Conservation (phyloP, 495 filamentous ascomycete species). For the Trichocladium uniseriatum region DNA sequence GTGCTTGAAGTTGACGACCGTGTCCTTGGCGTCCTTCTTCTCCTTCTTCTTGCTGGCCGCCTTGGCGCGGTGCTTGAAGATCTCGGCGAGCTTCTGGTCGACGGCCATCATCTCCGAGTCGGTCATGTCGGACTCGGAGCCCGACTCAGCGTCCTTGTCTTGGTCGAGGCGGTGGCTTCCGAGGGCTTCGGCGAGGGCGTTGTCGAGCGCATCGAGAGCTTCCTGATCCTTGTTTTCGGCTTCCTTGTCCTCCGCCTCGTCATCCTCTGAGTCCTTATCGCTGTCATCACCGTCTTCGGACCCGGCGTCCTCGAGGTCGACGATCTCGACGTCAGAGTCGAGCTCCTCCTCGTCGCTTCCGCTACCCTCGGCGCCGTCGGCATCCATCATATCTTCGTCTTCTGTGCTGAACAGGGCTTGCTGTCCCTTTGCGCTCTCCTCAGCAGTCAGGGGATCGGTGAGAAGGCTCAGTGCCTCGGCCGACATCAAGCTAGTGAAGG, state of each 20-base stretch:
- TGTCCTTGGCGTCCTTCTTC: constrained; percentile 75
- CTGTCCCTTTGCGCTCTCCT: constrained; percentile 75
- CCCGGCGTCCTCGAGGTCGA: constrained; percentile 34
- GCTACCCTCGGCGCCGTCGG: constrained; percentile 29
- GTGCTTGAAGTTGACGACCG: constrained; percentile 91
- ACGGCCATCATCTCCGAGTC: constrained; percentile 93
- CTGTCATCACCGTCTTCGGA: constrained; percentile 36
- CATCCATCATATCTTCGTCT: constrained; percentile 47
- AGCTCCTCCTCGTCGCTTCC: constrained; percentile 30
- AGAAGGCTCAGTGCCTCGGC: constrained; percentile 64
- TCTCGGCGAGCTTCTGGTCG: constrained; percentile 68
- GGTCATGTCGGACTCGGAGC: constrained; percentile 68
- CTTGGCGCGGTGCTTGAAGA: constrained; percentile 65
- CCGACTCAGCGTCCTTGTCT: constrained; percentile 41
- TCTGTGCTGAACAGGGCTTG: constrained; percentile 73
- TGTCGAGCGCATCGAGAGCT: constrained; percentile 55
- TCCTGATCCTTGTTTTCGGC: constrained; percentile 41
- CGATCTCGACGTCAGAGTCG: constrained; percentile 37
- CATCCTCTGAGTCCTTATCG: constrained; percentile 28
- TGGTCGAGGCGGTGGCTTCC: constrained; percentile 50
- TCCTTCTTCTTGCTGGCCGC: constrained; percentile 60
- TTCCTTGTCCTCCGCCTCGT: constrained; percentile 17
- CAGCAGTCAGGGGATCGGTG: constrained; percentile 61
- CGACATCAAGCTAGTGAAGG: constrained; percentile 63
- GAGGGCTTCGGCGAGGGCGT: constrained; percentile 66